Evolutionary conservation across 2,329 filamentous ascomycete species (phyloP).

Genomic region (Penicillium hordei): DNA sequence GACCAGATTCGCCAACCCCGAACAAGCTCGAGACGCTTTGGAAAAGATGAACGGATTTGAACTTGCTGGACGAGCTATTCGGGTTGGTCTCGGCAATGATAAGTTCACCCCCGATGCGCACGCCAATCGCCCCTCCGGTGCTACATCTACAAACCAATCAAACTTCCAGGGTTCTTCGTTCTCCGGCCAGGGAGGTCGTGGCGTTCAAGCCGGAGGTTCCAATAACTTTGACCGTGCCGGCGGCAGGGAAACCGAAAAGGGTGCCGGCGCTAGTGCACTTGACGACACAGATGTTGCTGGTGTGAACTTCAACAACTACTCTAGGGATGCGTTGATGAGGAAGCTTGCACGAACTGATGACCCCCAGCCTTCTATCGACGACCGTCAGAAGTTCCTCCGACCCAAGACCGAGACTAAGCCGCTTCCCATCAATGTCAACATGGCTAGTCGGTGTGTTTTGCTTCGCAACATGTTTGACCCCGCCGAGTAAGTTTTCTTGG

Average conservation of each 20-base stretch:
- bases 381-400: slow-evolving; percentile 71
- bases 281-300: slow-evolving; percentile 97
- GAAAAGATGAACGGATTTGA: slow-evolving; percentile 99
- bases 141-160: slow-evolving; percentile 59
- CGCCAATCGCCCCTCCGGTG: slow-evolving; percentile 86
- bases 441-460: slow-evolving; percentile 89
- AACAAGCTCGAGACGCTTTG: slow-evolving; percentile 87
- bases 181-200: slow-evolving; percentile 84
- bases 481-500: slow-evolving; percentile 67
- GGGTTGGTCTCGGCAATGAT: slow-evolving; percentile 98
- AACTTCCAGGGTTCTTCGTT: slow-evolving; percentile 87
- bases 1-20: slow-evolving; percentile 79
- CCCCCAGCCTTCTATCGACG: slow-evolving; percentile 58
- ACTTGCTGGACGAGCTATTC: slow-evolving; percentile 92
- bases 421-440: slow-evolving; percentile 80
- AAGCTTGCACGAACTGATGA: slow-evolving; percentile 97
- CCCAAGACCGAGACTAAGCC: slow-evolving; percentile 77
- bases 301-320: slow-evolving; percentile 99
- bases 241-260: slow-evolving; percentile 84
- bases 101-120: slow-evolving; percentile 99
- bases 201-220: slow-evolving; percentile 72
- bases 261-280: slow-evolving; percentile 83
- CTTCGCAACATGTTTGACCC: slow-evolving; percentile 95
- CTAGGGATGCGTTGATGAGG: slow-evolving; percentile 96
- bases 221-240: slow-evolving; percentile 86